Evolutionary conservation across 2,329 filamentous ascomycete species (phyloP).

Genomic region (Onygenales sp.): DNA sequence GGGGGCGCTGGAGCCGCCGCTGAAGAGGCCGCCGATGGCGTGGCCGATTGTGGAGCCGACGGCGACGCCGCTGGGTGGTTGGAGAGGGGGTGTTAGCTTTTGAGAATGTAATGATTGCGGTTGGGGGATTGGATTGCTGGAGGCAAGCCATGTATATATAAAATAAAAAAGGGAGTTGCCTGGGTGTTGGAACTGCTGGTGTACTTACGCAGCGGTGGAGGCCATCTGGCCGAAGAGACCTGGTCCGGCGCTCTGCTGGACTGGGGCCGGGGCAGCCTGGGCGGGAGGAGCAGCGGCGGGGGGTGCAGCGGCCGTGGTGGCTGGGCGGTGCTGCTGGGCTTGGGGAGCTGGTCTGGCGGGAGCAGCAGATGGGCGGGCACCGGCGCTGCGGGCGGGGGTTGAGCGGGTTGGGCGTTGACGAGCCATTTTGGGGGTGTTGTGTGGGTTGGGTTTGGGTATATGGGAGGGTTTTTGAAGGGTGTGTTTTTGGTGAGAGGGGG

Average conservation of each 20-base stretch:
- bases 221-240: slow-evolving; percentile 96
- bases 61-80: slow-evolving; percentile 68
- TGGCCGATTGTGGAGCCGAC: slow-evolving; percentile 93
- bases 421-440: slow-evolving; percentile 51
- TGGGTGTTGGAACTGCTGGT: background rate
- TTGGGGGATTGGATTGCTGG: too few relatives aligned
- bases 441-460: slow-evolving; percentile 4
- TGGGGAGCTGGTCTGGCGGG: slow-evolving; percentile 46
- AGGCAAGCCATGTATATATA: too few relatives aligned
- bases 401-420: slow-evolving; percentile 62
- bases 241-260: slow-evolving; percentile 53
- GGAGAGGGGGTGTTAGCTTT: slow-evolving; percentile 14
- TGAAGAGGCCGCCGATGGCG: slow-evolving; percentile 82
- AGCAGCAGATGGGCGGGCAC: slow-evolving; percentile 56
- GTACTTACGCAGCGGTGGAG: slow-evolving; percentile 85
- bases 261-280: slow-evolving; percentile 30
- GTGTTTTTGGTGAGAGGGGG: background rate
- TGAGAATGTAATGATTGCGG: background rate
- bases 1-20: slow-evolving; percentile 54
- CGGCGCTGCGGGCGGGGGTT: slow-evolving; percentile 46
- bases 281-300: slow-evolving; percentile 40
- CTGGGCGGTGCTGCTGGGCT: slow-evolving; percentile 55
- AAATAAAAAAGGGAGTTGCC: too few relatives aligned
- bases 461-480: background rate
- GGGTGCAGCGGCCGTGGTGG: slow-evolving; percentile 56